These are phyloP conservation scores for Trichoderma breve DNA, from an alignment of 2,329 filamentous ascomycete genomes.

Conservation along the genomic window DNA sequence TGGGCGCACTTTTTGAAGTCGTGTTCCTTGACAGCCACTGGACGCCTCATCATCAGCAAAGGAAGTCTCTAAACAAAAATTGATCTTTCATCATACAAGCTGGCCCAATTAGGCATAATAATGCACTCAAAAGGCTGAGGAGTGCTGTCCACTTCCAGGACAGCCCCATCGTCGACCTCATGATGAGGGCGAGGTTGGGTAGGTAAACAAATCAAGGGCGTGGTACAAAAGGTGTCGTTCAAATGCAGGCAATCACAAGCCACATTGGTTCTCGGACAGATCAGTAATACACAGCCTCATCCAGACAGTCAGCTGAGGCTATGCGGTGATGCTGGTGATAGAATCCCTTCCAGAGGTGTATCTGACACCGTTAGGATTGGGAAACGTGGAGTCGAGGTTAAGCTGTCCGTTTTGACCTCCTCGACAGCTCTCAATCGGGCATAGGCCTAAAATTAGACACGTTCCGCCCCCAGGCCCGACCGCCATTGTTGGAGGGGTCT, in stretches of 20 bases:
- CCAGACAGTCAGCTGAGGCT: background rate
- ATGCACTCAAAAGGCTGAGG: conserved; percentile 56
- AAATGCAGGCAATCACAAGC: conserved; percentile 1
- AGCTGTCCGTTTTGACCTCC: conserved; percentile 28
- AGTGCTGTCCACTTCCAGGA: conserved; percentile 64
- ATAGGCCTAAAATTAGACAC: conserved; percentile 22
- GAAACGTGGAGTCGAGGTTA: conserved; percentile 26
- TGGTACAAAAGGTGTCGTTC: background rate
- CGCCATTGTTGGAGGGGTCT: conserved; percentile 18
- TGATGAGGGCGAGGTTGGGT: conserved; percentile 31
- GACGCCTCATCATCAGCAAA: conserved; percentile 23
- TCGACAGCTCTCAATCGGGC: conserved; percentile 28
- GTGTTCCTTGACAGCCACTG: conserved; percentile 86
- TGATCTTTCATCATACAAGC: conserved; percentile 52
- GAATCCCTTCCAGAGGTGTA: conserved; percentile 18
- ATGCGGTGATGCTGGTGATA: conserved; percentile 1
- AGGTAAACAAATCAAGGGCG: conserved; percentile 17
- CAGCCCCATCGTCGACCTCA: conserved; percentile 51
- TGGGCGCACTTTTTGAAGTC: conserved; percentile 97
- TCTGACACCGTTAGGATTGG: background rate
- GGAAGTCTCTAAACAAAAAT: background rate
- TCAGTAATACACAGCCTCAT: background rate
- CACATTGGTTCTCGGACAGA: conserved; percentile 8
- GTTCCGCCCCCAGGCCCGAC: background rate
- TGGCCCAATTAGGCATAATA: conserved; percentile 61